Percentiles rank a stretch among this genome's conserved stretches.
phyloP scores from a whole-genome alignment of 108 stramenopile species.

The Stephanodiscus minutulus region DNA sequence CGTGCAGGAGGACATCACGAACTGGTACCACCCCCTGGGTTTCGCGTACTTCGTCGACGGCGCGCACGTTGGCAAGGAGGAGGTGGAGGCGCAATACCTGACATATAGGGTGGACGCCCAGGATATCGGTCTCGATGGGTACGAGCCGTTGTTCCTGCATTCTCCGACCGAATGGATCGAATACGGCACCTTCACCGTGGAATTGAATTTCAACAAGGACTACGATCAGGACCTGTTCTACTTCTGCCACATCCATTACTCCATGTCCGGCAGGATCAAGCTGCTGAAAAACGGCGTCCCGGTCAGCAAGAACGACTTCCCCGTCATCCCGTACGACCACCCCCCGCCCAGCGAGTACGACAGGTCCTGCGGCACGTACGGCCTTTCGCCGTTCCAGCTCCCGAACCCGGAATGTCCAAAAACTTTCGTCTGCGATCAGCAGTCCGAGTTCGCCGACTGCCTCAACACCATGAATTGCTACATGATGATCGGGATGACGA shows the following conservation, averaged over 20 bases:
- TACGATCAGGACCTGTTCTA: slow-evolving; percentile 82
- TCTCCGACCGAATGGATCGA: slow-evolving; percentile 68
- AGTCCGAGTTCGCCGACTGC: slow-evolving; percentile 66
- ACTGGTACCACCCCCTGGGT: slow-evolving; percentile 89
- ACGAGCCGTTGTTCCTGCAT: slow-evolving; percentile 79
- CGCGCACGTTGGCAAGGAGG: slow-evolving; percentile 26
- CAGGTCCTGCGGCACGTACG: slow-evolving; percentile 73
- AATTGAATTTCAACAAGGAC: slow-evolving; percentile 55
- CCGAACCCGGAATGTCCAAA: slow-evolving; percentile 61
- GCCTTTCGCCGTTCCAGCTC: slow-evolving; percentile 49
- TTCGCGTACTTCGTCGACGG: slow-evolving; percentile 60
- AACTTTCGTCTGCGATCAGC: slow-evolving; percentile 56
- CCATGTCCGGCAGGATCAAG: slow-evolving; percentile 76
- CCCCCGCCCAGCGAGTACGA: slow-evolving; percentile 55
- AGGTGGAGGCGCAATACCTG: slow-evolving; percentile 14
- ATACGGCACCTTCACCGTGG: slow-evolving; percentile 53
- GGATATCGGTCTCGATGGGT: slow-evolving; percentile 76
- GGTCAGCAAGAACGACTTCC: slow-evolving; percentile 34
- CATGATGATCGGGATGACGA: slow-evolving; percentile 78
- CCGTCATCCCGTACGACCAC: slow-evolving; percentile 67
- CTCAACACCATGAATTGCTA: slow-evolving; percentile 72
- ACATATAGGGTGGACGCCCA: slow-evolving; percentile 54
- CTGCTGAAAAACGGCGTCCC: slow-evolving; percentile 59
- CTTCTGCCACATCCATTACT: slow-evolving; percentile 88
- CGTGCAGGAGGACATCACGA: slow-evolving; percentile 56